Evolutionary conservation across 2,329 filamentous ascomycete genomes (phyloP).

Genomic region (Didymosphaeria variabile): DNA sequence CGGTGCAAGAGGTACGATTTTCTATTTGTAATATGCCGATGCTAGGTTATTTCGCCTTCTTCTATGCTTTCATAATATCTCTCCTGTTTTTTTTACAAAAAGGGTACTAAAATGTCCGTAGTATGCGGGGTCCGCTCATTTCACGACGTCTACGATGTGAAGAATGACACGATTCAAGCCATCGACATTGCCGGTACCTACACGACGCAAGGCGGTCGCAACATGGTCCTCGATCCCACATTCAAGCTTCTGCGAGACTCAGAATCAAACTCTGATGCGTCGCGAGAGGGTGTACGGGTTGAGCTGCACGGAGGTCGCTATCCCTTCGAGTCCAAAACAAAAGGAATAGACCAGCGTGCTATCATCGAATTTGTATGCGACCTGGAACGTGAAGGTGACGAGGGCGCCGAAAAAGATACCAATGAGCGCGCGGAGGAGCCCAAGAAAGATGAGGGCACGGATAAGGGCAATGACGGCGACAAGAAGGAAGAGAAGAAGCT

Average conservation of each 20-base stretch:
- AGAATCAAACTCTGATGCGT: constrained; percentile 69
- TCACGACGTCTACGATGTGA: constrained; percentile 59
- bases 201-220: constrained; percentile 61
- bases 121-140: constrained; percentile 76
- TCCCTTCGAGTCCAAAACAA: constrained; percentile 56
- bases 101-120: constrained; percentile 4
- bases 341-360: constrained; percentile 70
- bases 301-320: constrained; percentile 70
- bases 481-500: constrained; percentile 30
- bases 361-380: constrained; percentile 90
- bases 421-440: constrained; percentile 61
- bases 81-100: not conserved
- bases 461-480: constrained; percentile 36
- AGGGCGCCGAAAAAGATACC: constrained; percentile 69
- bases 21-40: not conserved
- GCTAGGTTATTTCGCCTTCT: not conserved
- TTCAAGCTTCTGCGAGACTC: constrained; percentile 72
- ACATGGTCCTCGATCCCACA: constrained; percentile 66
- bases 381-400: constrained; percentile 73
- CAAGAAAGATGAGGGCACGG: constrained; percentile 58
- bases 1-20: constrained; percentile 70
- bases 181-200: constrained; percentile 81
- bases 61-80: not conserved
- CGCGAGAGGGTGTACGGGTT: constrained; percentile 76
- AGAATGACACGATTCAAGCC: constrained; percentile 63